Evolutionary conservation across 2,329 filamentous ascomycete species (phyloP).

Genomic region (Trichoderma simmonsii): DNA sequence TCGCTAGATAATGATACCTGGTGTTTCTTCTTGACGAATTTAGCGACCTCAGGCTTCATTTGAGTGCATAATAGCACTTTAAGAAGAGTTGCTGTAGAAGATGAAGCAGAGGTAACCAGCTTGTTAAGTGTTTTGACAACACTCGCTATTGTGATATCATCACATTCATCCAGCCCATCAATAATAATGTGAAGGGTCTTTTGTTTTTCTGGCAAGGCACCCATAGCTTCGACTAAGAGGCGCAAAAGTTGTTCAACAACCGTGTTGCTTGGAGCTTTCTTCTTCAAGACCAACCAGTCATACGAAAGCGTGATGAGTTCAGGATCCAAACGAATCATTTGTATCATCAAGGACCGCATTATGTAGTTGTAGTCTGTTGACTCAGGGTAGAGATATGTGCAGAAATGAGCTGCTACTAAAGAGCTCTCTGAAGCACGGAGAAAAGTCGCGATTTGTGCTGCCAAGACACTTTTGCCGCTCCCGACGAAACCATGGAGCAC

Average conservation of each 20-base stretch:
- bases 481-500: slow-evolving; percentile 36
- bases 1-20: not conserved
- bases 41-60: not conserved
- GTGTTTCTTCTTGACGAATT: not conserved
- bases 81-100: not conserved
- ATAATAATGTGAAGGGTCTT: not conserved
- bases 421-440: slow-evolving; percentile 18
- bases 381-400: slow-evolving; percentile 29
- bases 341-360: slow-evolving; percentile 31
- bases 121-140: not conserved
- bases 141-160: not conserved
- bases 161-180: slow-evolving; percentile 7
- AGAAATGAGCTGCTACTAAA: slow-evolving; percentile 34
- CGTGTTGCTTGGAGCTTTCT: not conserved
- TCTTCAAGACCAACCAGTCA: slow-evolving; percentile 23
- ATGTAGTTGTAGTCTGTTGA: slow-evolving; percentile 35
- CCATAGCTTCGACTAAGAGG: not conserved
- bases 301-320: slow-evolving; percentile 26
- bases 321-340: slow-evolving; percentile 26
- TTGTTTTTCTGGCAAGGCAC: not conserved
- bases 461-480: slow-evolving; percentile 37
- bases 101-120: not conserved
- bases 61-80: slow-evolving; percentile 5
- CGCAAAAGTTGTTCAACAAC: not conserved
- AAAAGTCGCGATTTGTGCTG: slow-evolving; percentile 30